Evolutionary conservation across 106 monocot species (phyloP), one percentile per base, ranked within the genome.

Genomic region (Dendrobium nobile): DNA sequence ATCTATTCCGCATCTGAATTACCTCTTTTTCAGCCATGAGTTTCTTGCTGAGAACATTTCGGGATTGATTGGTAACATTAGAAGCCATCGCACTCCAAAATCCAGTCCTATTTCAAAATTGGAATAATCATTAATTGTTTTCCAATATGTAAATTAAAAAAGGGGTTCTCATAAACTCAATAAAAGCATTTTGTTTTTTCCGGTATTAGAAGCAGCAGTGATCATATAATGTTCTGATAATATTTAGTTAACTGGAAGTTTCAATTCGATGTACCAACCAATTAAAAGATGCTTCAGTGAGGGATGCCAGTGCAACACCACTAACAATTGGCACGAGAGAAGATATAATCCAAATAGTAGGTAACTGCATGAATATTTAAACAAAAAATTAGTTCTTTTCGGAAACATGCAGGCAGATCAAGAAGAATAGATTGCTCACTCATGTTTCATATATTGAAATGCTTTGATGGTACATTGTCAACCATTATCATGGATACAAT

Each of bases 31-130:
- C 88, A 67, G 82, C 85, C 95, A 95, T 91, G 61, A 93, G 77
- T 72, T 95, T 95, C 84, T 95, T 95, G 87, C 95, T 93, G 67
- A 95, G 89, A 26, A 95, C 93, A 85, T 95, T 95, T 7, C 93
- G 87, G 15, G 89, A 95, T 77, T 95, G 95, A 73, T 88, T 86
- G 68, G 90, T 87, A 18, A 95, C 22, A 81, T 93, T 95, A 41
- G 95, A 95, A 81, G 93, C 95, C 95, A 95, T 95, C 44, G 93
- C 95, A 88, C 95, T 91, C 95, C 91, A 95, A 79, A 95, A 95
- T 67, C 95, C 95, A 88, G 76, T 84, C 95, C 95, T 95, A 83
- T 70, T 70, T 70, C 61, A 70, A 70, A 70, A 37, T 28, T 37
- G 37, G 13, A 70, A 70, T 70, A 37, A 70, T 13, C 33, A 70